Conservation (phyloP, 202 grass and related monocot genomes). For the Musa balbisiana region DNA sequence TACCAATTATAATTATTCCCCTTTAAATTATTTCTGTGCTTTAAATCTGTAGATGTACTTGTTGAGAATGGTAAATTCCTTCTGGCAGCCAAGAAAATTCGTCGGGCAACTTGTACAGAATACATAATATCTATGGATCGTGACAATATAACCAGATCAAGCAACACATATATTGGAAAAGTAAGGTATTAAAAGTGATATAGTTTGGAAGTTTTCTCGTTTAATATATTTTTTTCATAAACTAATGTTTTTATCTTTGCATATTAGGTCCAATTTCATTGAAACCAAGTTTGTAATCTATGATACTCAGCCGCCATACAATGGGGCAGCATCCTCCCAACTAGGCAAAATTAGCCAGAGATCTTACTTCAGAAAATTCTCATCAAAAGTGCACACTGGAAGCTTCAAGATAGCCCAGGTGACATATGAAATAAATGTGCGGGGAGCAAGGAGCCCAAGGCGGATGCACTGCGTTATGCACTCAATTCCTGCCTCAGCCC, state of each 20-base stretch:
- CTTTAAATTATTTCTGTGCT: neutral
- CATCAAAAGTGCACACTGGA: neutral
- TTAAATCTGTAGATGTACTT: constrained; percentile 1
- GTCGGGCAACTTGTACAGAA: constrained; percentile 15
- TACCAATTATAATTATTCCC: neutral
- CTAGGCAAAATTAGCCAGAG: constrained; percentile 9
- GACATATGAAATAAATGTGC: constrained; percentile 10
- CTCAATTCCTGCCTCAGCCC: constrained; percentile 16
- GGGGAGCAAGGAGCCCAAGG: constrained; percentile 1
- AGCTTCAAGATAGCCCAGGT: constrained; percentile 8
- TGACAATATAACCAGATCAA: constrained; percentile 17
- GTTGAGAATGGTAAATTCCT: constrained; percentile 23
- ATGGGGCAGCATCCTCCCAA: constrained; percentile 21
- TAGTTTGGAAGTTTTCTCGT: neutral
- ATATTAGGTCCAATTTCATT: constrained; percentile 51
- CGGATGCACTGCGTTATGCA: constrained; percentile 18
- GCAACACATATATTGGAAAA: constrained; percentile 25
- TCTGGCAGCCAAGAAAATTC: constrained; percentile 12
- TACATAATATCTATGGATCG: constrained; percentile 15
- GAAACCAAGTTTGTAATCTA: constrained; percentile 52
- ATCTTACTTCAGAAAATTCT: constrained; percentile 25
- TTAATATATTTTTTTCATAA: constrained; percentile 12
- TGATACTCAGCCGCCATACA: constrained; percentile 35
- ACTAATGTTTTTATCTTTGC: neutral
- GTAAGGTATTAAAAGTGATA: constrained; percentile 4